Evolutionary conservation across 495 filamentous ascomycete species (phyloP), one percentile per base, ranked within the genome.

Genomic region (Ramalina intermedia): DNA sequence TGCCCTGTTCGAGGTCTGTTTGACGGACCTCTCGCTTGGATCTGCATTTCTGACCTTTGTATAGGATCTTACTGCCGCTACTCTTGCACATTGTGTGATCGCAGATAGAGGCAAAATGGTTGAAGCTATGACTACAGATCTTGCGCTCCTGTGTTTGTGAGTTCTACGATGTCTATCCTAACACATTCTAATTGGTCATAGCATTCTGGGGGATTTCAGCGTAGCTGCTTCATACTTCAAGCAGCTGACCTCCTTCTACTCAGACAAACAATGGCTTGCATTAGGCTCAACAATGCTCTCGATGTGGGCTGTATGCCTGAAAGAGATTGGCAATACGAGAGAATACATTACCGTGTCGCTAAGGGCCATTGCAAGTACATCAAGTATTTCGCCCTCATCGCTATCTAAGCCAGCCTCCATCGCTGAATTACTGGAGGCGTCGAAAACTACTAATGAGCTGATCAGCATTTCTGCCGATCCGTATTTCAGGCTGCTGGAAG

Each of bases 271-370:
- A 14, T 98, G 91, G 91, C 76, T 70, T 38, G 63, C 82, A 4
- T 69, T 95, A 12, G 87, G 95, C 58, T 73, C 83, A 11, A 79
- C 78, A 2, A 84, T 94, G 75, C 69, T 98, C 24, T 74, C 85
- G 43, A 81, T 96, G 72, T 87, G 93, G 61, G 80, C 87, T 3
- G 76, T 76, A 35, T 96, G 87, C 64, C 71, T 96, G 43, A 84
- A 86, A 58, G 71, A 85, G 56, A 72, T 95, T 17, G 64, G 80
- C 38, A 74, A 76, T 16, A 75, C 76, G 50, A 84, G 90, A 39
- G 90, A 96, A 46, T 93, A 89, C 55, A 76, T 87, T 43, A 77
- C 76, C 14, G 76, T 84, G 20, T 67, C 86, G 29, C 68, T 93
- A 13, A 80, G 82, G 54, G 69, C 95, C 12, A 59, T 96, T 27